Evolutionary conservation across 768 basidiomycete genomes (phyloP).

Genomic region (Psilocybe cubensis): DNA sequence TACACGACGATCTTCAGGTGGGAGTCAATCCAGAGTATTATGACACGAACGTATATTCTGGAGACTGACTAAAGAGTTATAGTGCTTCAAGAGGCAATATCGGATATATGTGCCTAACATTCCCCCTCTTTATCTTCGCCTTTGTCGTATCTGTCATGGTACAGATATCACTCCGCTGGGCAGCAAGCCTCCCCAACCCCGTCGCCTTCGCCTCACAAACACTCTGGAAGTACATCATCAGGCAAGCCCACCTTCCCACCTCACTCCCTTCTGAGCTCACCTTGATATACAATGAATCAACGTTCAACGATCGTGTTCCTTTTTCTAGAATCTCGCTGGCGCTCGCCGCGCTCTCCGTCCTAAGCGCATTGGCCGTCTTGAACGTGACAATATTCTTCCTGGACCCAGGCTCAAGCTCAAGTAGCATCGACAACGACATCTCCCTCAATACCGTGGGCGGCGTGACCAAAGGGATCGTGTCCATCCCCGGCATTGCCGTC

Average conservation of each 20-base stretch:
- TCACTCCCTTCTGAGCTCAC: neutral
- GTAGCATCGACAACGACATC: no score
- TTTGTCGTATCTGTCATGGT: slow-evolving; percentile 2
- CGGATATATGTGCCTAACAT: slow-evolving; percentile 3
- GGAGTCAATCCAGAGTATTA: neutral
- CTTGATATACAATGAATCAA: no score
- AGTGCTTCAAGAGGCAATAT: slow-evolving; percentile 8
- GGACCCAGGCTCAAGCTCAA: neutral
- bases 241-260: neutral
- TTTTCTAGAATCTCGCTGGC: neutral
- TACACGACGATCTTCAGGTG: slow-evolving; percentile 6
- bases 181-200: neutral
- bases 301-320: no score
- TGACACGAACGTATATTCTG: neutral
- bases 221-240: slow-evolving; percentile 1
- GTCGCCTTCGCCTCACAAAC: neutral
- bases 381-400: slow-evolving; percentile 6
- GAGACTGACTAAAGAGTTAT: neutral
- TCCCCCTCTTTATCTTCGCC: neutral
- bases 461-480: neutral
- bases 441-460: neutral
- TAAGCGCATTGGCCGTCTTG: neutral
- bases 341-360: neutral
- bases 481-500: slow-evolving; percentile 1
- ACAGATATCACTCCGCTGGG: neutral